These are phyloP conservation scores for Coemansia sp. DNA, from an alignment of 192 early-diverging fungal species.

Conservation along the genomic window DNA sequence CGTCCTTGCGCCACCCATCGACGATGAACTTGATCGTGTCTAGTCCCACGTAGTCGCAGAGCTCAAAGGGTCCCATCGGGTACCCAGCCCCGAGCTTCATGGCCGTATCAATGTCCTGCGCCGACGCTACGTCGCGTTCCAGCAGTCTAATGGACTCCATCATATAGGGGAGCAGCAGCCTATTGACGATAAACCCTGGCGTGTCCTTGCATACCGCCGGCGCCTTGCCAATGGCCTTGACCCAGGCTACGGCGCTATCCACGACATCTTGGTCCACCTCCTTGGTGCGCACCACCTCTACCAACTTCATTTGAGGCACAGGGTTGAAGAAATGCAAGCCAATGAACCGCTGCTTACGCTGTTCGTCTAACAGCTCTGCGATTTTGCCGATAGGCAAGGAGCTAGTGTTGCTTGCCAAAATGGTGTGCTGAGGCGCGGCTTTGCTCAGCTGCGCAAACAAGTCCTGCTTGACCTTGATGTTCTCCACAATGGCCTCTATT, in stretches of 20 bases:
- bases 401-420: constrained; percentile 93
- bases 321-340: constrained; percentile 99
- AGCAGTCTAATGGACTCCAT: constrained; percentile 92
- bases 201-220: constrained; percentile 96
- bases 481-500: constrained; percentile 97
- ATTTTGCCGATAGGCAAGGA: constrained; percentile 86
- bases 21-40: constrained; percentile 97
- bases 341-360: constrained; percentile 63
- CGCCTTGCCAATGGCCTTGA: constrained; percentile 77
- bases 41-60: constrained; percentile 72
- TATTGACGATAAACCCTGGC: constrained; percentile 96
- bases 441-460: constrained; percentile 75
- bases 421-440: constrained; percentile 66
- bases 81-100: constrained; percentile 98
- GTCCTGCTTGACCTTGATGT: constrained; percentile 82
- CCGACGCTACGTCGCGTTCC: constrained; percentile 84
- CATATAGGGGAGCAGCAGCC: constrained; percentile 94
- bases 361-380: constrained; percentile 60
- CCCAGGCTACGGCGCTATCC: constrained; percentile 65
- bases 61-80: constrained; percentile 86
- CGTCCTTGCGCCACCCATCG: constrained; percentile 89
- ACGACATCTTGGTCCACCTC: constrained; percentile 63
- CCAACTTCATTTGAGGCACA: constrained; percentile 98
- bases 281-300: constrained; percentile 84
- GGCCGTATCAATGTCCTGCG: constrained; percentile 87